A percentile compares a stretch with the other conserved stretches of the same genome.
These are phyloP conservation scores for Verticillium tricorpus DNA, from an alignment of 2,329 filamentous ascomycete species.

Conservation along the genomic window DNA sequence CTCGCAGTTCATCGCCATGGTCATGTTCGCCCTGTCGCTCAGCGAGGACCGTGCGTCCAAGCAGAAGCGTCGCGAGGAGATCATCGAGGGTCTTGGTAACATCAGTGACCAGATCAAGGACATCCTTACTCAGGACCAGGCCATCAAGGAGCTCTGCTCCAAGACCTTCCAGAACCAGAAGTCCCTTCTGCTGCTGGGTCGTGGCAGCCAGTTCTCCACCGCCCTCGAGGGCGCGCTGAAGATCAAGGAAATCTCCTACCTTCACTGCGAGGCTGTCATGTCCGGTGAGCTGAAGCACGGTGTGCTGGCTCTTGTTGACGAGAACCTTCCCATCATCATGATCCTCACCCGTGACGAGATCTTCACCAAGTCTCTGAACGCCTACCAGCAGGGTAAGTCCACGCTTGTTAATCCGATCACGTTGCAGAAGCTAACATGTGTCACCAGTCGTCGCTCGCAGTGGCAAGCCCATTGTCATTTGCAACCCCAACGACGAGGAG, in stretches of 20 bases:
- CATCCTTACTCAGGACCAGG: constrained; percentile 84
- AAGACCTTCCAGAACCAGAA: constrained; percentile 97
- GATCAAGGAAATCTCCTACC: constrained; percentile 99
- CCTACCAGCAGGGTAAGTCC: constrained; percentile 84
- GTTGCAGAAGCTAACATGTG: constrained; percentile 2
- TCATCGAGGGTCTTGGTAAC: constrained; percentile 86
- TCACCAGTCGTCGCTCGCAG: constrained; percentile 80
- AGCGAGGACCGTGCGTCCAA: constrained; percentile 97
- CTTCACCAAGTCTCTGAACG: constrained; percentile 98
- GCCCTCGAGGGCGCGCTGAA: constrained; percentile 96
- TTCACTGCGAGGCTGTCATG: constrained; percentile 99
- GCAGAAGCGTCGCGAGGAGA: constrained; percentile 84
- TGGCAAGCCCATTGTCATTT: constrained; percentile 97
- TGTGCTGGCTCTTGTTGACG: constrained; percentile 93
- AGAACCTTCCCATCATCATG: constrained; percentile 99
- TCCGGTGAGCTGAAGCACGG: constrained; percentile 99
- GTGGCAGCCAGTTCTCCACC: constrained; percentile 95
- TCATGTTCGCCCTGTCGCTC: constrained; percentile 97
- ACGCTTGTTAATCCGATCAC: background rate
- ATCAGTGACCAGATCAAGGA: constrained; percentile 89
- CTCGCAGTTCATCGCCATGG: constrained; percentile 98
- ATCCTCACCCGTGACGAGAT: constrained; percentile 94
- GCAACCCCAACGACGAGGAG: constrained; percentile 85
- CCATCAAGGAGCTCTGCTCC: constrained; percentile 90
- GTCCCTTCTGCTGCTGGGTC: constrained; percentile 85